phyloP scores from a whole-genome alignment of 495 filamentous ascomycete genomes.

The Friedmanniomyces endolithicus region DNA sequence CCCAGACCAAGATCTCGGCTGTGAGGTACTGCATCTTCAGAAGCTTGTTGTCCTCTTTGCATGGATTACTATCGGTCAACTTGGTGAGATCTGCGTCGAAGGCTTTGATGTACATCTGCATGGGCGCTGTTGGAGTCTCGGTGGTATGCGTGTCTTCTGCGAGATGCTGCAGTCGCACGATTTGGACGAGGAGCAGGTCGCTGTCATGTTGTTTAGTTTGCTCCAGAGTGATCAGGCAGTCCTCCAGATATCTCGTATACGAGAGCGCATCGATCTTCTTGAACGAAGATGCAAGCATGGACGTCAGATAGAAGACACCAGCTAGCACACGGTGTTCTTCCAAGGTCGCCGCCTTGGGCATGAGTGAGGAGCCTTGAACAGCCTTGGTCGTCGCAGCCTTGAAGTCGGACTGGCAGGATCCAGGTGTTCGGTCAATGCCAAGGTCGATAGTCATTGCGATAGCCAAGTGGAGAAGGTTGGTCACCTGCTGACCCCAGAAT shows the following conservation, averaged over 20 bases:
- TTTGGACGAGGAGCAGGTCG: conserved; percentile 39
- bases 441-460: conserved; percentile 43
- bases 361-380: background rate
- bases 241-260: conserved; percentile 44
- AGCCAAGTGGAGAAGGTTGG: conserved; percentile 38
- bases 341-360: conserved; percentile 27
- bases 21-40: conserved; percentile 14
- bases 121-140: conserved; percentile 28
- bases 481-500: conserved; percentile 27
- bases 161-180: conserved; percentile 38
- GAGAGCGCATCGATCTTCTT: conserved; percentile 37
- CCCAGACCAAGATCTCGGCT: conserved; percentile 12
- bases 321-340: conserved; percentile 44
- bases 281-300: conserved; percentile 35
- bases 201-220: conserved; percentile 36
- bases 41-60: background rate
- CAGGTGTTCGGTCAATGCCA: conserved; percentile 39
- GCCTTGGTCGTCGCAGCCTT: conserved; percentile 5
- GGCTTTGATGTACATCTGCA: conserved; percentile 34
- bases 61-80: conserved; percentile 2
- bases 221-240: conserved; percentile 36
- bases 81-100: conserved; percentile 33
- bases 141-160: conserved; percentile 14
- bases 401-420: conserved; percentile 1
- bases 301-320: conserved; percentile 34